Percentiles rank a stretch among this genome's conserved stretches.
Conservation (phyloP, 108 stramenopile genomes). For the Pseudonitzschia delicatissima region DNA sequence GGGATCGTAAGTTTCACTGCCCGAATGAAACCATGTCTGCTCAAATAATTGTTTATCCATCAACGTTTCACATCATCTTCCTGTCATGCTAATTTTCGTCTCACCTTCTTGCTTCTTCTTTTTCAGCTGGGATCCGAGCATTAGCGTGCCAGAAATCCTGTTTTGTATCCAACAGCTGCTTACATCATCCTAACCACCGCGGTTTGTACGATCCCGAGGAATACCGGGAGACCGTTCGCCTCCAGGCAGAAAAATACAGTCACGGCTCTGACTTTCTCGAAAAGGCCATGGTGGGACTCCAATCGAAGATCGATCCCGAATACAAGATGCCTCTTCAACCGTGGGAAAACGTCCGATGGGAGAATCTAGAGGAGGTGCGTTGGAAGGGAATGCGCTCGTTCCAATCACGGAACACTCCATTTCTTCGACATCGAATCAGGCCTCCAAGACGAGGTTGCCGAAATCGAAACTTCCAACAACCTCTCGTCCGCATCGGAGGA, state of each 20-base stretch:
- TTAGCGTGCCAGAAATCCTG: background rate
- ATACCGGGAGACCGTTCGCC: background rate
- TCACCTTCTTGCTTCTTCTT: background rate
- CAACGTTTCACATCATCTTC: no score
- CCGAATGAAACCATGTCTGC: background rate
- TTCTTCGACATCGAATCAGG: background rate
- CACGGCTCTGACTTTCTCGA: background rate
- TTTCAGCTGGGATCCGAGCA: conserved; percentile 3
- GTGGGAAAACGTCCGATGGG: conserved; percentile 4
- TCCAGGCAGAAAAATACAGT: background rate
- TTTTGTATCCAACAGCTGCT: background rate
- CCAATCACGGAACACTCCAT: background rate
- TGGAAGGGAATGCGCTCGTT: background rate
- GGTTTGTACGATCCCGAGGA: background rate
- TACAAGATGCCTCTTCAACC: background rate
- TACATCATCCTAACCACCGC: background rate
- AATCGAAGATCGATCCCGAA: background rate
- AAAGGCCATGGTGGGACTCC: background rate
- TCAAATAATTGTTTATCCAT: no score
- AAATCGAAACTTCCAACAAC: background rate
- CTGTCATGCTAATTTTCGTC: no score
- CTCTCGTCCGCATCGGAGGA: background rate
- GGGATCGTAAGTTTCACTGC: background rate
- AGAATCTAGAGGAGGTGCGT: background rate
- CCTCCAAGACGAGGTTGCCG: background rate